Base-by-base conservation (phyloP, 2,329 filamentous ascomycete genomes). In the Curvularia sp. region DNA sequence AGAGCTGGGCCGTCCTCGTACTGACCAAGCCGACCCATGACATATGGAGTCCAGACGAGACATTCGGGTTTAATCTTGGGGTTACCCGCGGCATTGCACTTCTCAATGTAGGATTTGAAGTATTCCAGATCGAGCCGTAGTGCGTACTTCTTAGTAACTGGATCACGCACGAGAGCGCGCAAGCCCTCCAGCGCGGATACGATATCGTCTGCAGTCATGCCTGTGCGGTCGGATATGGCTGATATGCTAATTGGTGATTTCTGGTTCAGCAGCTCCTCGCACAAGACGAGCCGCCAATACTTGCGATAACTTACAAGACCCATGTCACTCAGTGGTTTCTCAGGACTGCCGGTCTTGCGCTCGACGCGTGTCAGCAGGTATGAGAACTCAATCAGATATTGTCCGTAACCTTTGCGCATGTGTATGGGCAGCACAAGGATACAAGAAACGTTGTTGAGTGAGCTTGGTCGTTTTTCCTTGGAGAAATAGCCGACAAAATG, bases 401-500 rank as follows among this genome's bases (percentile, higher is more conserved):
- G 94, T 5, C 96, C 95, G 68, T 98, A 99, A 57, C 95, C 95
- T 77, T 97, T 97, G 55, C 96, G 89, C 80, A 97, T 94, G 74
- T 98, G 95, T 54, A 98, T 97, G 0, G 95, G 95, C 39, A 99
- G 82, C 4, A 96, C 97, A 48, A 99, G 81, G 67, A 99, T 99
- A 77, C 95, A 99, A 8, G 93, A 97, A 48, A 99, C 95, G 65
- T 99, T 99, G 77, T 99, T 98, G 68, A 93, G 89, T 61, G 93
- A 96, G 77, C 92, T 94, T 2, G 92, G 90, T 43, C 96, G 86
- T 79, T 99, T 99, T 79, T 99, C 95, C 76, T 99, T 99, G 50
- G 95, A 98, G 71, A 99, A 99, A 75, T 99, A 99, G n/a, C 95
- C 95, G 26, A 98, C 94, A 67, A 99, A 95, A 75, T 97, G 95